These are phyloP conservation scores for Glycine latifolia DNA, from an alignment of 306 rosid genomes.

Conservation along the genomic window DNA sequence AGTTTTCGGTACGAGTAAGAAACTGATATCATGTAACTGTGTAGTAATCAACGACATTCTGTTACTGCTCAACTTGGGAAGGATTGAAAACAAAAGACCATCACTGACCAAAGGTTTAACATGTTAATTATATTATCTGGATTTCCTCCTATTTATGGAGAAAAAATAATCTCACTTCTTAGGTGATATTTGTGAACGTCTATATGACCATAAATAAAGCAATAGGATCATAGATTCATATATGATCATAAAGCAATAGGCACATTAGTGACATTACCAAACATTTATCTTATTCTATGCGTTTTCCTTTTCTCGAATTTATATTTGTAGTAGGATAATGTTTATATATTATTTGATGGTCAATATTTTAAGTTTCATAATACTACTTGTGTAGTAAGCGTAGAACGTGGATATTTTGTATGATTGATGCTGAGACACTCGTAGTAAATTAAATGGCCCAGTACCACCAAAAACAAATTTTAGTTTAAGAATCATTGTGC, in stretches of 20 bases:
- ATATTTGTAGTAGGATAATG: not conserved
- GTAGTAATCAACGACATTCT: not conserved
- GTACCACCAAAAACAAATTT: not conserved
- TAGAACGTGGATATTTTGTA: too few relatives aligned
- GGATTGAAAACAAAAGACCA: not conserved
- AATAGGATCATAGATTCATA: not conserved
- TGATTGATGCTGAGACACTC: not conserved
- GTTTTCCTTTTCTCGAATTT: not conserved
- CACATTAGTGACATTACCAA: not conserved
- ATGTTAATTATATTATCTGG: too few relatives aligned
- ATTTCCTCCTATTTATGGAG: too few relatives aligned
- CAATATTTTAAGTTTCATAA: not conserved
- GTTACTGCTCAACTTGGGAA: not conserved
- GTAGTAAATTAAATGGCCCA: not conserved
- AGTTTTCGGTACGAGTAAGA: not conserved
- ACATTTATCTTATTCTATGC: slow-evolving; percentile 3
- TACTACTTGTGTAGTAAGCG: too few relatives aligned
- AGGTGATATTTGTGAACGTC: not conserved
- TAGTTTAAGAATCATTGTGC: not conserved
- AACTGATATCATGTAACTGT: not conserved
- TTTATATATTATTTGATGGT: not conserved
- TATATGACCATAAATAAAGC: not conserved
- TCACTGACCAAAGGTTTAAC: not conserved
- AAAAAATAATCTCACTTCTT: not conserved
- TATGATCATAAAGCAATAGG: not conserved